These are phyloP conservation scores for Leccinum pseudoinsigne DNA, from an alignment of 1,284 basidiomycete genomes.

Conservation along the genomic window DNA sequence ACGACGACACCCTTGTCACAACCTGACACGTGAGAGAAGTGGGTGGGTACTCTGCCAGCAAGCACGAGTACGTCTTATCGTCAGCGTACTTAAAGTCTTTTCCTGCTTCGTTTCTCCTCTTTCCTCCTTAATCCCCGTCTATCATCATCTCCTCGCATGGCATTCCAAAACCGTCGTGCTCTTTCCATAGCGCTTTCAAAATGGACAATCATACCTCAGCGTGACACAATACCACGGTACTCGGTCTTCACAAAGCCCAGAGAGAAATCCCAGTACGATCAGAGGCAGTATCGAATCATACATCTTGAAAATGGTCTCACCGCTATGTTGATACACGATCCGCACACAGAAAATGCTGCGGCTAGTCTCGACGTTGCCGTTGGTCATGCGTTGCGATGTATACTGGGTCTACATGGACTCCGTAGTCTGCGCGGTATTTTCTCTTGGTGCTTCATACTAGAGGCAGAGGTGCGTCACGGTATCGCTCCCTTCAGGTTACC, in stretches of 20 bases:
- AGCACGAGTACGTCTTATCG: not conserved
- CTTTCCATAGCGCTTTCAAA: constrained; percentile 27
- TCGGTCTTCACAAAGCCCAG: constrained; percentile 66
- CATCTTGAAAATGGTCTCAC: constrained; percentile 87
- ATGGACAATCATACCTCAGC: constrained; percentile 23
- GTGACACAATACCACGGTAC: constrained; percentile 39
- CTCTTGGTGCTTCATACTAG: no score
- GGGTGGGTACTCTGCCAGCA: constrained; percentile 17
- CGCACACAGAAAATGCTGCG: constrained; percentile 90
- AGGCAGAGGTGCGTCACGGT: no score
- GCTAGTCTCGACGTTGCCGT: constrained; percentile 96
- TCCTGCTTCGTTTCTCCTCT: constrained; percentile 15
- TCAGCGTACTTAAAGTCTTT: constrained; percentile 1
- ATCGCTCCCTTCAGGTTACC: no score
- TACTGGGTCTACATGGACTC: no score
- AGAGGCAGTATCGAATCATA: constrained; percentile 81
- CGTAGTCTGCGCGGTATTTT: no score
- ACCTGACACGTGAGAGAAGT: constrained; percentile 21
- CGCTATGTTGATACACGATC: constrained; percentile 85
- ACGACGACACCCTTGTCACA: not conserved
- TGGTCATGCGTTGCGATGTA: constrained; percentile 56
- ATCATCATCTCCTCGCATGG: not conserved
- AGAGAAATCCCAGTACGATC: constrained; percentile 76
- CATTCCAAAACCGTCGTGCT: constrained; percentile 10
- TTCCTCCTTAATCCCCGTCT: constrained; percentile 10